Conservation (phyloP, 2,329 filamentous ascomycete genomes). For the Nigrospora sphaerica region DNA sequence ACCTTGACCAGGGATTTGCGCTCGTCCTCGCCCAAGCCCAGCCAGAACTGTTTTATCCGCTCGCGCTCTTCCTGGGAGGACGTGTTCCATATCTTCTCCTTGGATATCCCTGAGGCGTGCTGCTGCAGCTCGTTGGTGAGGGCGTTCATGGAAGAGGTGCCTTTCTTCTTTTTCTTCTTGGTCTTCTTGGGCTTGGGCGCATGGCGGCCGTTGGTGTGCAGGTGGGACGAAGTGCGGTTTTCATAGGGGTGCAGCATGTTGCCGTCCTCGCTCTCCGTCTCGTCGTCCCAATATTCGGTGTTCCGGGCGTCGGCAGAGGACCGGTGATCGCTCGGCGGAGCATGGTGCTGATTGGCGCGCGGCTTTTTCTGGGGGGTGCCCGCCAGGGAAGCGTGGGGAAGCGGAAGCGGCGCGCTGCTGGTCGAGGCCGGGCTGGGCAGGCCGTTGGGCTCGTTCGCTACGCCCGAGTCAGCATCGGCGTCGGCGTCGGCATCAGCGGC, state of each 20-base stretch:
- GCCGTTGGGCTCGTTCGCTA: constrained; percentile 27
- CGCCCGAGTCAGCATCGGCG: constrained; percentile 2
- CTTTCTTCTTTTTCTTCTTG: constrained; percentile 61
- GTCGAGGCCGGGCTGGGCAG: constrained; percentile 28
- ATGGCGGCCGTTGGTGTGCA: constrained; percentile 25
- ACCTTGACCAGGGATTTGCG: constrained; percentile 94
- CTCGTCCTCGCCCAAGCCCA: constrained; percentile 88
- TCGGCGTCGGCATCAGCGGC: constrained; percentile 15
- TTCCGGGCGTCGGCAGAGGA: constrained; percentile 8
- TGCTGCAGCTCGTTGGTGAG: constrained; percentile 9
- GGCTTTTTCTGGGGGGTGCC: constrained; percentile 2
- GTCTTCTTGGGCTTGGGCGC: constrained; percentile 48
- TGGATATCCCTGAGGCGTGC: constrained; percentile 42
- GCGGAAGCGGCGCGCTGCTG: constrained; percentile 14
- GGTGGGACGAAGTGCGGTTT: constrained; percentile 28
- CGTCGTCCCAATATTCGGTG: constrained; percentile 42
- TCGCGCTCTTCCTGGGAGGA: constrained; percentile 90
- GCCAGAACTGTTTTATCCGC: constrained; percentile 97
- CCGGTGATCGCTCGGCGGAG: constrained; percentile 9
- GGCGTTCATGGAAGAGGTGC: constrained; percentile 9
- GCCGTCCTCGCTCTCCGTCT: constrained; percentile 51
- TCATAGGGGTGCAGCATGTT: constrained; percentile 30
- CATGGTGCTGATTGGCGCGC: constrained; percentile 20
- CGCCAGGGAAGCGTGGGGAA: background rate
- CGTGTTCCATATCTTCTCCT: constrained; percentile 95